phyloP scores from a whole-genome alignment of 805 yeast species.

The Pichia nanzhaoensis region DNA sequence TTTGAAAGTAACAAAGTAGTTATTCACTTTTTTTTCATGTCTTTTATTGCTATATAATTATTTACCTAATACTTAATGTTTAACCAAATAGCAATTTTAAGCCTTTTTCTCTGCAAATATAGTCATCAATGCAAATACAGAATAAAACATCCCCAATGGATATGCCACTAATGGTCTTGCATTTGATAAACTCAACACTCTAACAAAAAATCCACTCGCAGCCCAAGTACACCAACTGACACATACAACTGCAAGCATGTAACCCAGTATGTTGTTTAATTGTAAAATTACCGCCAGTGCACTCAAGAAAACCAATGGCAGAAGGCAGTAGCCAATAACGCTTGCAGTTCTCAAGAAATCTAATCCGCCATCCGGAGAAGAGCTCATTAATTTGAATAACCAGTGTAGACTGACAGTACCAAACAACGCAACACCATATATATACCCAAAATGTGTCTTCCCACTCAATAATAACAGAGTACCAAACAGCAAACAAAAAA shows the following conservation, averaged over 20 bases:
- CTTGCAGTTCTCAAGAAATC: constrained; percentile 73
- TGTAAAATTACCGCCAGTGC: constrained; percentile 60
- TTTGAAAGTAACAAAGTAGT: constrained; percentile 8
- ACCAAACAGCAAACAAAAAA: constrained; percentile 85
- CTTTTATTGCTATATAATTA: background rate
- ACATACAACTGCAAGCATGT: constrained; percentile 55
- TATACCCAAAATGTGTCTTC: constrained; percentile 93
- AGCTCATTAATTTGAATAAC: constrained; percentile 82
- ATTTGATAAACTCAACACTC: constrained; percentile 73
- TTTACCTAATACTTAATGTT: background rate
- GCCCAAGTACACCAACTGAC: constrained; percentile 90
- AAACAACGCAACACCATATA: constrained; percentile 90
- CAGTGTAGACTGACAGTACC: constrained; percentile 83
- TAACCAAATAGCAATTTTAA: background rate
- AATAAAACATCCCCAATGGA: constrained; percentile 85
- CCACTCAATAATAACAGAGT: constrained; percentile 77
- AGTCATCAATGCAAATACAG: constrained; percentile 93
- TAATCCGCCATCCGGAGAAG: constrained; percentile 31
- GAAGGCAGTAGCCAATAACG: constrained; percentile 86
- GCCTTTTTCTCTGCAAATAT: constrained; percentile 46
- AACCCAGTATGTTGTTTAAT: constrained; percentile 71
- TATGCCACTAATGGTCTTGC: constrained; percentile 90
- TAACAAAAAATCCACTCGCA: constrained; percentile 87
- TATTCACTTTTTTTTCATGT: background rate
- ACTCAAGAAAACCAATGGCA: constrained; percentile 78